Evolutionary conservation across 225 moss, liverwort and hornwort genomes (phyloP).

Genomic region (Sphagnum tenellum): DNA sequence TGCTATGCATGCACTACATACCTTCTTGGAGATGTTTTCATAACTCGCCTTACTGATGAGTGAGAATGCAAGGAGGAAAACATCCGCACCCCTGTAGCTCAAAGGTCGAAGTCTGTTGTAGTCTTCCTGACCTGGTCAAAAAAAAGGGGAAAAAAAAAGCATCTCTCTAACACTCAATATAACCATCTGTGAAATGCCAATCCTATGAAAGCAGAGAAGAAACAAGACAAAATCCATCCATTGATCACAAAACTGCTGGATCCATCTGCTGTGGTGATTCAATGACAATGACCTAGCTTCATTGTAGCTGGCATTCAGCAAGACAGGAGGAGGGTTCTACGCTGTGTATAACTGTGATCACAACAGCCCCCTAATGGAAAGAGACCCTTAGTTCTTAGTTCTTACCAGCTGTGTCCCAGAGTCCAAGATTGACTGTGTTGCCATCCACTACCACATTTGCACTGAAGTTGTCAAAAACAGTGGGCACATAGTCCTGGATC

Average conservation of each 20-base stretch:
- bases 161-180: background rate
- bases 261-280: too few relatives aligned
- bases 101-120: constrained; percentile 96
- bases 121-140: constrained; percentile 88
- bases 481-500: constrained; percentile 95
- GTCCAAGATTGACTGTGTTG: constrained; percentile 96
- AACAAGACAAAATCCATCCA: background rate
- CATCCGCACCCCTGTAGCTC: constrained; percentile 97
- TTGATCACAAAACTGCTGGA: too few relatives aligned
- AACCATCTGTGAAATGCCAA: too few relatives aligned
- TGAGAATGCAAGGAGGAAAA: constrained; percentile 93
- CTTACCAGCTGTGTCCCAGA: constrained; percentile 99
- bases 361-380: background rate
- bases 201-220: background rate
- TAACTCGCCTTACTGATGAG: constrained; percentile 81
- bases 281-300: background rate
- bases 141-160: too few relatives aligned
- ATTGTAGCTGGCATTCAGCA: too few relatives aligned
- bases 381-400: background rate
- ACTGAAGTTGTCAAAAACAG: constrained; percentile 99
- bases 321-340: too few relatives aligned
- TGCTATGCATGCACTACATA: constrained; percentile 6
- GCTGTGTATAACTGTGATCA: too few relatives aligned
- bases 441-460: constrained; percentile 99
- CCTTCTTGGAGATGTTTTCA: constrained; percentile 99